A percentile compares a stretch with the other conserved stretches of the same genome.
Evolutionary conservation across 345 rosid genomes (phyloP).

Genomic region (Citrus unshiu): DNA sequence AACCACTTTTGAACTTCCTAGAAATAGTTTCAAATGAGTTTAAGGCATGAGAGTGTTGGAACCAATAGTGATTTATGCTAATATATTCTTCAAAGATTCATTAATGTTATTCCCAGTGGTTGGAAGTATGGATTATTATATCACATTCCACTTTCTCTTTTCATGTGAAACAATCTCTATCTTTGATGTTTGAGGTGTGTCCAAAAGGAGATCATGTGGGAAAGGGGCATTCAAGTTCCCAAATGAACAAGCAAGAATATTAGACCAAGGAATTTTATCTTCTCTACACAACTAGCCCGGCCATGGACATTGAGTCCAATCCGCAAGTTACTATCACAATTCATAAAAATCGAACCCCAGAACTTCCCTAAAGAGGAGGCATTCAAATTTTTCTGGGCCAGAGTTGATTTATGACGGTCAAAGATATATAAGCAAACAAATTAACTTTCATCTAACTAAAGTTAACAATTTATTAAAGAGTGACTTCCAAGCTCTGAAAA

Average conservation of each 20-base stretch:
- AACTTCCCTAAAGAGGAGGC: conserved; percentile 26
- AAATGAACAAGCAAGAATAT: conserved; percentile 3
- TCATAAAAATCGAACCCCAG: conserved; percentile 19
- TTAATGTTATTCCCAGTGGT: not conserved
- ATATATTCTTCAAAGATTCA: not conserved
- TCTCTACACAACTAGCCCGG: not conserved
- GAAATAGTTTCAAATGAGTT: no score
- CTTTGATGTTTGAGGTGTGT: not conserved
- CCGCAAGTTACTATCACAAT: conserved; percentile 1
- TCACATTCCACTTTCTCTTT: conserved; percentile 16
- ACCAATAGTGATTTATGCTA: not conserved
- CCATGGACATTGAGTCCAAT: not conserved
- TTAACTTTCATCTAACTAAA: conserved; percentile 10
- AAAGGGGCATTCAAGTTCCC: not conserved
- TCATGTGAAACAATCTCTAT: not conserved
- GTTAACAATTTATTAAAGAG: conserved; percentile 36
- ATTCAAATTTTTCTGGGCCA: conserved; percentile 35
- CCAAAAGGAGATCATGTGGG: not conserved
- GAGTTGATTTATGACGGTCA: conserved; percentile 16
- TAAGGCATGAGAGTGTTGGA: not conserved
- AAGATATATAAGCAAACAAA: conserved; percentile 17
- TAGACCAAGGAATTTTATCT: not conserved
- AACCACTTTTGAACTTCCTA: no score
- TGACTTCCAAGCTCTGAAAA: conserved; percentile 44
- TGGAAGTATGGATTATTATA: not conserved